Base-by-base conservation (phyloP, 2,329 filamentous ascomycete species). In the Claviceps africana region DNA sequence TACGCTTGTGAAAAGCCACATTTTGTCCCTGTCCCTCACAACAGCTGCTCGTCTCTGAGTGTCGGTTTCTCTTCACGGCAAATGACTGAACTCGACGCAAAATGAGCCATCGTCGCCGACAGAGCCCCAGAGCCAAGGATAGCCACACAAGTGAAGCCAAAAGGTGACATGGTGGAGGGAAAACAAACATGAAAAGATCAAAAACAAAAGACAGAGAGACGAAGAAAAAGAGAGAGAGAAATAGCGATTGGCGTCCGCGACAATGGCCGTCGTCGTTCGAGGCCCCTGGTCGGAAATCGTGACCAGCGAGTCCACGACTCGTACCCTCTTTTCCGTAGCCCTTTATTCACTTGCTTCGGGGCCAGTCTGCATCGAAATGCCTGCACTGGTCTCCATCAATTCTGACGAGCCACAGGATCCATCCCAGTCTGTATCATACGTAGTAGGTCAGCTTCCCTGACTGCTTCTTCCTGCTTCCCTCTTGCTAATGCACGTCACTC, bases 361-460 rank as follows among this genome's bases (percentile, higher is more conserved):
- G 48, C 67, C 64, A 45, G 67, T 63, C 56, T 71, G 70, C 57
- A 72, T 69, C 58, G 67, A 66, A 52, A 72, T 64, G 51, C 75
- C 75, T 42, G 69, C 68, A 51, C 77, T 62, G 56, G 72, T 72
- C 53, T 78, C 77, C 61, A 77, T 69, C 53, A 71, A 72, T 33
- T 79, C 77, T 7, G 77, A 81, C 47, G 77, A 79, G 46, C 64
- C 73, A 58, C 69, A 70, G 45, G 73, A 79, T 57, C 72, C 72
- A 57, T 77, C 75, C 77, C 77, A 80, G 54, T 78, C 76, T 77
- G 54, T 51, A 47, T 21, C 7, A 4, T 10, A 19, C 52, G 15
- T 17, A 35, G 2, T 13, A 28, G 25, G 58, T 61, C 55, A 62
- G 55, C 55, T 55, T 51, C 22, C 25, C 21, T n/a, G 17, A 21